Conservation (phyloP, 1,284 basidiomycete genomes). For the Tremellales sp. region DNA sequence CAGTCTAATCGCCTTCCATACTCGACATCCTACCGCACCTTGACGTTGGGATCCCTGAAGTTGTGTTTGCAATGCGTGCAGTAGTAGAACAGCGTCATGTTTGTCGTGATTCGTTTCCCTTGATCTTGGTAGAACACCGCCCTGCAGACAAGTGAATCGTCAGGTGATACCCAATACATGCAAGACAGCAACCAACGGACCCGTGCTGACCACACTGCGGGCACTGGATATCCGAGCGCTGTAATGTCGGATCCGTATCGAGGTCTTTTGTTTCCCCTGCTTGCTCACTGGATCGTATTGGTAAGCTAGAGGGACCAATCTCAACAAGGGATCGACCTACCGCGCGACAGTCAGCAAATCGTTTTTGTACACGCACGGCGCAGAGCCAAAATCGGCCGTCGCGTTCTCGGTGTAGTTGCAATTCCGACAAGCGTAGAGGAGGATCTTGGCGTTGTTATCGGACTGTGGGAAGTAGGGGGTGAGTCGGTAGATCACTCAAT, state of each 20-base stretch:
- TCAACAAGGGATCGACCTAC: conserved; percentile 55
- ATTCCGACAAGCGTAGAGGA: conserved; percentile 91
- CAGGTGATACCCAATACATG: background rate
- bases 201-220: conserved; percentile 46
- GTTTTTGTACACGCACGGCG: conserved; percentile 81
- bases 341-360: conserved; percentile 90
- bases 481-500: conserved; percentile 5
- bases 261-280: conserved; percentile 86
- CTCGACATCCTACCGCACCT: conserved; percentile 8
- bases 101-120: conserved; percentile 80
- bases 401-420: conserved; percentile 84
- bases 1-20: background rate
- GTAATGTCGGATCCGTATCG: conserved; percentile 82
- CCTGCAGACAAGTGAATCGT: conserved; percentile 48
- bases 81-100: conserved; percentile 81
- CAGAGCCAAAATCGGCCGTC: conserved; percentile 56
- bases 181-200: conserved; percentile 23
- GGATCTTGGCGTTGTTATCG: conserved; percentile 75
- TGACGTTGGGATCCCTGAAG: conserved; percentile 63
- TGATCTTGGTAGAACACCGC: conserved; percentile 92
- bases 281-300: conserved; percentile 64
- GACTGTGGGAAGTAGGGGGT: conserved; percentile 54
- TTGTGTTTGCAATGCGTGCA: conserved; percentile 78
- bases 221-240: conserved; percentile 48
- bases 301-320: conserved; percentile 4